Conservation (phyloP, 2,329 filamentous ascomycete species). For the Alternaria burnsii region DNA sequence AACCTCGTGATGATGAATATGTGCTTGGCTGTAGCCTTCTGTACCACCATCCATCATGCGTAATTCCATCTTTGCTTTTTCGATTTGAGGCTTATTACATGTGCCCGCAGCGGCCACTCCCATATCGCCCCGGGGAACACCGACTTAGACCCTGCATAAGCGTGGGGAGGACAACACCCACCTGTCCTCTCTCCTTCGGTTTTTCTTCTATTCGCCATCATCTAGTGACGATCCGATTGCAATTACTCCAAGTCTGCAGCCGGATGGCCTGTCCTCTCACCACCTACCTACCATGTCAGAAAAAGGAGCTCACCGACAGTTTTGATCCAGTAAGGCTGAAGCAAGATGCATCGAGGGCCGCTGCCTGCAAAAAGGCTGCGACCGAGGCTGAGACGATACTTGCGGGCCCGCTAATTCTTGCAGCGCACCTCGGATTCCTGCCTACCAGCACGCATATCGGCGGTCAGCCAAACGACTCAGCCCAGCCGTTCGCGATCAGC, state of each 20-base stretch:
- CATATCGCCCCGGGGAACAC: neutral
- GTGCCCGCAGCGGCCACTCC: constrained; percentile 1
- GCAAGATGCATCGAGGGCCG: neutral
- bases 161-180: constrained; percentile 1
- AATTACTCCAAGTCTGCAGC: too few species aligned
- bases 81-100: neutral
- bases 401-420: too few species aligned
- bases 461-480: neutral
- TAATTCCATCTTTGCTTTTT: neutral
- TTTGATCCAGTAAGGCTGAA: neutral
- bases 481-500: neutral
- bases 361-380: neutral
- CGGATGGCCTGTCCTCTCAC: neutral
- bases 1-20: neutral
- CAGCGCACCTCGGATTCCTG: neutral
- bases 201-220: too few species aligned
- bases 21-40: neutral
- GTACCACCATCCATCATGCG: neutral
- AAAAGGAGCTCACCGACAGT: neutral
- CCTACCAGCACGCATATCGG: neutral
- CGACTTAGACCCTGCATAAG: constrained; percentile 23
- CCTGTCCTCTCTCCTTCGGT: neutral
- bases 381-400: neutral
- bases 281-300: neutral
- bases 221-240: too few species aligned